Percentiles rank a stretch among this genome's conserved stretches.
Conservation (phyloP, 2,329 filamentous ascomycete genomes). For the Beauveria varroae region DNA sequence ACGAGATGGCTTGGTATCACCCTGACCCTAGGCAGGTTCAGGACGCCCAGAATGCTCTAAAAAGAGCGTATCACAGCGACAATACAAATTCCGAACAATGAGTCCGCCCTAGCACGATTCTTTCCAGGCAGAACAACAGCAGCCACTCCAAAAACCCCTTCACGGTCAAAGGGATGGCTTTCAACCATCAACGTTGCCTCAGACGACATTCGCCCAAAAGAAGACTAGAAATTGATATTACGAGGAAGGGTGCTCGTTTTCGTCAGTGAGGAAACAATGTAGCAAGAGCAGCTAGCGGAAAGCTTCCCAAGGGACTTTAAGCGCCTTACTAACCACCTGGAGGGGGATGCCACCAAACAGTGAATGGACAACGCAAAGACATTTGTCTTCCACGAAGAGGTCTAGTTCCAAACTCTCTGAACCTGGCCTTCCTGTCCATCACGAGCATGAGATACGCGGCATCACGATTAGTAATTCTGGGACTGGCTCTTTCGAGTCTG, state of each 20-base stretch:
- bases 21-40: not conserved
- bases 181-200: not conserved
- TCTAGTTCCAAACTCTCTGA: not conserved
- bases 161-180: too few relatives aligned
- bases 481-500: not conserved
- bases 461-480: not conserved
- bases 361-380: not conserved
- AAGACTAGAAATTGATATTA: not conserved
- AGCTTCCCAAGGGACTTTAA: not conserved
- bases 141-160: too few relatives aligned
- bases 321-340: not conserved
- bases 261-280: not conserved
- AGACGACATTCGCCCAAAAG: not conserved
- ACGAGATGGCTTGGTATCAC: not conserved
- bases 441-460: not conserved
- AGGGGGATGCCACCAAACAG: not conserved
- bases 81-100: not conserved
- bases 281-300: not conserved
- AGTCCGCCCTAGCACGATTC: not conserved
- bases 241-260: not conserved
- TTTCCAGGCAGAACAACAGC: not conserved
- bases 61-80: not conserved
- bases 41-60: not conserved
- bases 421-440: not conserved
- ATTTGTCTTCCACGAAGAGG: not conserved